Conservation (phyloP, 2,329 filamentous ascomycete genomes). For the Xylaria sp. region DNA sequence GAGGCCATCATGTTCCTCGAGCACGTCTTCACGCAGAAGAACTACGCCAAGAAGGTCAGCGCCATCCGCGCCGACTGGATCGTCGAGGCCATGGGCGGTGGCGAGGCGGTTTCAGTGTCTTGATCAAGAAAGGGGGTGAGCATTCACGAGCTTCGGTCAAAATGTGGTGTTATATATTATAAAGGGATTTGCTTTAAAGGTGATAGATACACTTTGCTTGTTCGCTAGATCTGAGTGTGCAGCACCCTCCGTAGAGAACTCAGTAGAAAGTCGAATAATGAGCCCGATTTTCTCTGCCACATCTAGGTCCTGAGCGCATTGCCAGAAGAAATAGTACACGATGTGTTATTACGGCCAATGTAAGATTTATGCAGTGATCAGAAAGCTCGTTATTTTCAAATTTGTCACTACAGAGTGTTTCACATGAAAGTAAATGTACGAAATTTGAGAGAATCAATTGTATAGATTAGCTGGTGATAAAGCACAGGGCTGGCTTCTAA, state of each 20-base stretch:
- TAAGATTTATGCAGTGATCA: neutral
- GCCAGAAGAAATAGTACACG: neutral
- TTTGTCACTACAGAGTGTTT: no score
- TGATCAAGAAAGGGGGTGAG: neutral
- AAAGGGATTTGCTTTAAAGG: neutral
- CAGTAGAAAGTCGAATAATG: neutral
- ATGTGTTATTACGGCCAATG: no score
- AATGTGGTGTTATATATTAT: neutral
- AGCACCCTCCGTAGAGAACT: no score
- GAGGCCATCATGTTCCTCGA: constrained; percentile 77
- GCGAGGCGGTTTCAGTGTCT: neutral
- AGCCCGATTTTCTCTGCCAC: neutral
- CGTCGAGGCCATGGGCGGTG: constrained; percentile 54
- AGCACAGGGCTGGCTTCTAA: neutral
- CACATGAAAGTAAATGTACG: neutral
- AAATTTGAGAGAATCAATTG: neutral
- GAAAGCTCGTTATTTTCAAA: neutral
- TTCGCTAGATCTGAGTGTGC: neutral
- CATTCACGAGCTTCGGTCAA: neutral
- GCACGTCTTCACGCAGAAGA: constrained; percentile 73
- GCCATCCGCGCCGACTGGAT: constrained; percentile 71
- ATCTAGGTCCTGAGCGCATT: neutral
- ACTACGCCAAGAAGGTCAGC: constrained; percentile 74
- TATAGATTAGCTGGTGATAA: neutral
- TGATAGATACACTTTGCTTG: neutral